phyloP scores from a whole-genome alignment of 345 rosid genomes.

The Diplotaxis tenuifolia region DNA sequence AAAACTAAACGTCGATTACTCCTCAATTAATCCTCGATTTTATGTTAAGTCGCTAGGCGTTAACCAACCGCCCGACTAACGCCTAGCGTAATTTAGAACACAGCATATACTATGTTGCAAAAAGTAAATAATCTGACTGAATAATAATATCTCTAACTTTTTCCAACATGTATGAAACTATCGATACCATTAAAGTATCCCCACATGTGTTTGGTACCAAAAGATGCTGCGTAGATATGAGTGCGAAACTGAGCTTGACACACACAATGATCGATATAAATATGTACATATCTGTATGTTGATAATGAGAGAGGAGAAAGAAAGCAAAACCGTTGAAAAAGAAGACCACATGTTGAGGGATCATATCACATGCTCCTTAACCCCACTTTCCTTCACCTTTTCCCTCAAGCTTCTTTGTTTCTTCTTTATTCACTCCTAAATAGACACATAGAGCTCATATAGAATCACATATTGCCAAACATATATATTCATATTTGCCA shows the following conservation, averaged over 20 bases:
- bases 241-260: constrained; percentile 31
- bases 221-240: constrained; percentile 36
- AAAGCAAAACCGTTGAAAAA: constrained; percentile 25
- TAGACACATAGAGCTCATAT: neutral
- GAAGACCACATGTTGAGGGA: constrained; percentile 37
- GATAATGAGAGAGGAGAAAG: constrained; percentile 26
- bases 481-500: neutral
- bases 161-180: constrained; percentile 5
- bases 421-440: constrained; percentile 3
- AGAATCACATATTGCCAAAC: constrained; percentile 19
- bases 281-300: neutral
- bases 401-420: constrained; percentile 17
- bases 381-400: constrained; percentile 37
- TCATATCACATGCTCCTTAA: constrained; percentile 40
- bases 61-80: too few relatives aligned
- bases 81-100: too few relatives aligned
- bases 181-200: constrained; percentile 26
- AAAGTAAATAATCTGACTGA: too few relatives aligned
- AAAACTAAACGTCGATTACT: too few relatives aligned
- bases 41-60: too few relatives aligned
- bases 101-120: too few relatives aligned
- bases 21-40: too few relatives aligned
- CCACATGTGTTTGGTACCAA: constrained; percentile 39
- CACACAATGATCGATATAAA: neutral
- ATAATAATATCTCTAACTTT: too few relatives aligned